Conservation (phyloP, 148 eudicot species). For the Dysphania ambrosioides region DNA sequence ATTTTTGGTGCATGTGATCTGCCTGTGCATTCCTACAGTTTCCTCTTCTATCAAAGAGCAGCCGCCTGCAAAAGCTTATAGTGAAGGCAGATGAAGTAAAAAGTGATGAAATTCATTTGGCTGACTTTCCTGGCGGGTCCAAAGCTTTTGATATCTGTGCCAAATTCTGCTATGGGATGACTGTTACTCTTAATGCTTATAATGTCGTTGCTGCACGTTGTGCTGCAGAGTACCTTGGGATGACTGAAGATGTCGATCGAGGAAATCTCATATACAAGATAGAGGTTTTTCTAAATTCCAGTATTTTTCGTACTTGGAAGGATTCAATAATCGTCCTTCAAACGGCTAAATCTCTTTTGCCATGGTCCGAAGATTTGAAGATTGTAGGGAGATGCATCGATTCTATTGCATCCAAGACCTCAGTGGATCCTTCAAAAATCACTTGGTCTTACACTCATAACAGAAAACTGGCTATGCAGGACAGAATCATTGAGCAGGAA, state of each 20-base stretch:
- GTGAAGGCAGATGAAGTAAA: conserved; percentile 50
- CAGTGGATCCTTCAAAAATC: conserved; percentile 55
- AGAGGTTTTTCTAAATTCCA: conserved; percentile 77
- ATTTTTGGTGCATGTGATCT: background rate
- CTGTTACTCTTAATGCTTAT: conserved; percentile 74
- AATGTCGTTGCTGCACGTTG: conserved; percentile 85
- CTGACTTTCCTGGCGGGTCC: conserved; percentile 71
- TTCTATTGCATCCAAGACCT: conserved; percentile 74
- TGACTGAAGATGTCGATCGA: conserved; percentile 72
- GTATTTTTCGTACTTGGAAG: conserved; percentile 77
- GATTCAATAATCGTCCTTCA: conserved; percentile 83
- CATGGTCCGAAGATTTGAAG: conserved; percentile 76
- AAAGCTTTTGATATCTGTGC: conserved; percentile 84
- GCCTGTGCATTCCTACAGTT: conserved; percentile 45
- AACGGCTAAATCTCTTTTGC: conserved; percentile 52
- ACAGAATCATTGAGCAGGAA: conserved; percentile 41
- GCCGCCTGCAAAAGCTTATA: conserved; percentile 56
- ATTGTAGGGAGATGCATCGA: conserved; percentile 66
- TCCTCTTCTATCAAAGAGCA: conserved; percentile 85
- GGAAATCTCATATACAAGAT: conserved; percentile 75
- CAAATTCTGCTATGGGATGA: conserved; percentile 82
- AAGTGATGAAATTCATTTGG: conserved; percentile 50
- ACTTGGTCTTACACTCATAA: conserved; percentile 83
- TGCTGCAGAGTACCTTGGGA: conserved; percentile 83
- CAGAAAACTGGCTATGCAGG: conserved; percentile 48